phyloP scores from a whole-genome alignment of 1,284 basidiomycete species.

The Chondrostereum purpureum region DNA sequence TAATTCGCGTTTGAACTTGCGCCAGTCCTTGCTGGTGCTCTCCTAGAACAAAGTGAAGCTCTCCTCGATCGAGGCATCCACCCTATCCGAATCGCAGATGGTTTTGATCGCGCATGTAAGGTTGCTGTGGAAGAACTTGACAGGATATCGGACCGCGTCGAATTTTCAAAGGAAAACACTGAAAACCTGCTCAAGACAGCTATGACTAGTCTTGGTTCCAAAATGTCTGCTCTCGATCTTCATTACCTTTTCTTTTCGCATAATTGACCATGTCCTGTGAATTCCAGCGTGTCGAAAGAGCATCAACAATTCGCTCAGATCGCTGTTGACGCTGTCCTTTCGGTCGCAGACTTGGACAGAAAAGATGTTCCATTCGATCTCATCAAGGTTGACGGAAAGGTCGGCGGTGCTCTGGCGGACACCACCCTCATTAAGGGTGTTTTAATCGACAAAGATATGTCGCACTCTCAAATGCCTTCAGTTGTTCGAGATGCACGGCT shows the following conservation, averaged over 20 bases:
- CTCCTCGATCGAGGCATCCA: constrained; percentile 97
- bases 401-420: constrained; percentile 94
- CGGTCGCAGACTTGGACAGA: constrained; percentile 92
- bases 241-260: constrained; percentile 9
- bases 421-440: constrained; percentile 92
- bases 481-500: constrained; percentile 84
- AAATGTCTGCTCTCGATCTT: constrained; percentile 66
- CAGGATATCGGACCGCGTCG: constrained; percentile 85
- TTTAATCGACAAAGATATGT: constrained; percentile 99
- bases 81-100: constrained; percentile 97
- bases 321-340: constrained; percentile 93
- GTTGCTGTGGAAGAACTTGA: constrained; percentile 90
- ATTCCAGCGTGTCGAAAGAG: constrained; percentile 87
- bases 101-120: constrained; percentile 90
- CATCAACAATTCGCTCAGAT: constrained; percentile 95
- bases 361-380: constrained; percentile 97
- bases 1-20: too few relatives aligned
- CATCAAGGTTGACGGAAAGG: constrained; percentile 99
- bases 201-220: constrained; percentile 93
- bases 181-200: constrained; percentile 90
- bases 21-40: constrained; percentile 92
- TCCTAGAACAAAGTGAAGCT: constrained; percentile 85
- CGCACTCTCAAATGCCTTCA: constrained; percentile 96
- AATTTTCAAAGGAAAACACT: constrained; percentile 79
- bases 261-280: constrained; percentile 6